phyloP scores from a whole-genome alignment of 495 filamentous ascomycete species.

The Penicillium desertorum region DNA sequence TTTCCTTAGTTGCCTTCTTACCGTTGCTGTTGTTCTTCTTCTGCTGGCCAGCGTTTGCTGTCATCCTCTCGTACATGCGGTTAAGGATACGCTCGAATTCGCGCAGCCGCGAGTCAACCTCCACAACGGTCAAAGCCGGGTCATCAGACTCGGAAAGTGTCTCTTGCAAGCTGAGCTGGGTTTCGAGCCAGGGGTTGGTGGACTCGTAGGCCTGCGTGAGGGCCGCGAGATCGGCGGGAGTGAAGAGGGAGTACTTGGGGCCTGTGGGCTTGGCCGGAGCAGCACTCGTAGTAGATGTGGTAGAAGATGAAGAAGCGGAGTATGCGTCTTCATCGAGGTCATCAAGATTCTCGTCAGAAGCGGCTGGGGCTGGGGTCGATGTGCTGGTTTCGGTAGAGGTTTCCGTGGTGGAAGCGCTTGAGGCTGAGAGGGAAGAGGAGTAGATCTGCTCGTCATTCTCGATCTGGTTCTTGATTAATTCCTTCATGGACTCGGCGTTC shows the following conservation, averaged over 20 bases:
- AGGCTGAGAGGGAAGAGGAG: constrained; percentile 36
- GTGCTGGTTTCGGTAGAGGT: constrained; percentile 29
- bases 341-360: constrained; percentile 29
- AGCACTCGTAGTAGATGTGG: constrained; percentile 31
- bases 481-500: constrained; percentile 50
- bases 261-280: constrained; percentile 35
- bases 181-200: constrained; percentile 61
- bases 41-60: constrained; percentile 41
- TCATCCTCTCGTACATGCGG: constrained; percentile 62
- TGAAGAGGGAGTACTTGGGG: constrained; percentile 44
- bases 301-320: constrained; percentile 32
- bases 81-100: constrained; percentile 70
- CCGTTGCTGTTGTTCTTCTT: constrained; percentile 53
- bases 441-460: constrained; percentile 42
- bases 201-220: constrained; percentile 38
- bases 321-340: constrained; percentile 48
- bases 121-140: constrained; percentile 65
- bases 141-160: constrained; percentile 66
- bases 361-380: constrained; percentile 27
- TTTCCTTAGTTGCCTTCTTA: constrained; percentile 47
- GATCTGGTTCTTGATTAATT: constrained; percentile 44
- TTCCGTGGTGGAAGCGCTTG: constrained; percentile 25
- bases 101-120: constrained; percentile 54
- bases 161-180: constrained; percentile 65
- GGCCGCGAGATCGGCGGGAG: constrained; percentile 57